phyloP scores from a whole-genome alignment of 2,329 filamentous ascomycete genomes.

The Pseudogymnoascus sp. region DNA sequence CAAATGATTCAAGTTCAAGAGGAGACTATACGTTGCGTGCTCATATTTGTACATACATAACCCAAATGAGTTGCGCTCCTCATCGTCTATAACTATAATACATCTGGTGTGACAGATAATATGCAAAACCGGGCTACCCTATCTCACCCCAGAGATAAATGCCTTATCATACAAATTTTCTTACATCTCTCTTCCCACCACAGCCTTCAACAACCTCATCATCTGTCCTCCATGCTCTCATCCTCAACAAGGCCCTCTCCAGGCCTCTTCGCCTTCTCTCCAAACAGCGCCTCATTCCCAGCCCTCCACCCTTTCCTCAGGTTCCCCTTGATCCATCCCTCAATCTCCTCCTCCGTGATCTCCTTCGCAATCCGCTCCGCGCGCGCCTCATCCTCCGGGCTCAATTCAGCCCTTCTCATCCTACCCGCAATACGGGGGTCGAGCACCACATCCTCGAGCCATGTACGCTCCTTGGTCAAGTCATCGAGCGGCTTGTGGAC shows the following conservation, averaged over 20 bases:
- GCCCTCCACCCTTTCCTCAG: conserved; percentile 41
- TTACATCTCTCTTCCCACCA: background rate
- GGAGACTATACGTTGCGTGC: background rate
- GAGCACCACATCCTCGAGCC: conserved; percentile 66
- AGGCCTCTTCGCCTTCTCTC: conserved; percentile 17
- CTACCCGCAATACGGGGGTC: conserved; percentile 68
- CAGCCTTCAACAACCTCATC: background rate
- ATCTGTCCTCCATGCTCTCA: conserved; percentile 4
- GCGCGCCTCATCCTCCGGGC: conserved; percentile 60
- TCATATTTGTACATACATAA: conserved; percentile 8
- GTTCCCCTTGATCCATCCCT: conserved; percentile 60
- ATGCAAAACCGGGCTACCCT: background rate
- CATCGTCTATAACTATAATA: conserved; percentile 4
- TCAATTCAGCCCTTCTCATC: conserved; percentile 74
- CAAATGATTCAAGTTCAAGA: background rate
- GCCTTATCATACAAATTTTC: conserved; percentile 6
- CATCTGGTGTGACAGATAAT: conserved; percentile 4
- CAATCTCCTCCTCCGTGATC: conserved; percentile 60
- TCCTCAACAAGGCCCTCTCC: conserved; percentile 10
- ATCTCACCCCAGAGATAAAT: conserved; percentile 1
- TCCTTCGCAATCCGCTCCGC: conserved; percentile 47
- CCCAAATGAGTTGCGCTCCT: conserved; percentile 1
- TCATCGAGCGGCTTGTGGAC: conserved; percentile 50
- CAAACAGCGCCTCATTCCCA: conserved; percentile 19
- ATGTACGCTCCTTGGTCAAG: conserved; percentile 61